These are phyloP conservation scores for Basipetospora chlamydospora DNA, from an alignment of 2,329 filamentous ascomycete species.

Conservation along the genomic window DNA sequence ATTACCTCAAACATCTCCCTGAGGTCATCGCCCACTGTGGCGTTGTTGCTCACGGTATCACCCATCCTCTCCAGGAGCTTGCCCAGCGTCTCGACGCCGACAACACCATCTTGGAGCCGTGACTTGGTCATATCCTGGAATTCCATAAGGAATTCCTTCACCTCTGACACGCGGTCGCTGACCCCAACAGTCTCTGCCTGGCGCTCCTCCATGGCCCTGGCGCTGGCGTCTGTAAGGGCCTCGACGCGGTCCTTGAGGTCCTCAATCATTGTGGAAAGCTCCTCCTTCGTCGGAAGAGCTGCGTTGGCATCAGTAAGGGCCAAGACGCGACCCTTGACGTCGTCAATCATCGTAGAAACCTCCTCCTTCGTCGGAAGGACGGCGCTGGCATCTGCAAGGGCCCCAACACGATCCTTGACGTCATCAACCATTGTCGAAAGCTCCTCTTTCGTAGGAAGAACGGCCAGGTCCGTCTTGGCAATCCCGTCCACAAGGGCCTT, in stretches of 20 bases:
- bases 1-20: conserved; percentile 62
- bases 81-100: conserved; percentile 57
- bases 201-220: conserved; percentile 68
- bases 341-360: conserved; percentile 53
- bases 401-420: conserved; percentile 52
- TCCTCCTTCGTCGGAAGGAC: conserved; percentile 72
- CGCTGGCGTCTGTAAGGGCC: conserved; percentile 55
- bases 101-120: conserved; percentile 62
- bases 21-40: conserved; percentile 44
- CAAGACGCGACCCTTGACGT: conserved; percentile 54
- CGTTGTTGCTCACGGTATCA: conserved; percentile 45
- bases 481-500: conserved; percentile 66
- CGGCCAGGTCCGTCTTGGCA: conserved; percentile 53
- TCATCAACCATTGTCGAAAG: conserved; percentile 57
- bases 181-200: conserved; percentile 72
- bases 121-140: conserved; percentile 63
- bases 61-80: conserved; percentile 54
- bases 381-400: conserved; percentile 58
- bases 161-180: conserved; percentile 61
- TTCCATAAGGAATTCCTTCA: conserved; percentile 63
- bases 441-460: conserved; percentile 63
- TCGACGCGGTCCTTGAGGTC: conserved; percentile 57
- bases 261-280: conserved; percentile 56
- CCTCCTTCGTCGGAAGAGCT: conserved; percentile 67
- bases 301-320: conserved; percentile 57